These are phyloP conservation scores for Pythium brassicae DNA, from an alignment of 352 stramenopile species.

Conservation along the genomic window DNA sequence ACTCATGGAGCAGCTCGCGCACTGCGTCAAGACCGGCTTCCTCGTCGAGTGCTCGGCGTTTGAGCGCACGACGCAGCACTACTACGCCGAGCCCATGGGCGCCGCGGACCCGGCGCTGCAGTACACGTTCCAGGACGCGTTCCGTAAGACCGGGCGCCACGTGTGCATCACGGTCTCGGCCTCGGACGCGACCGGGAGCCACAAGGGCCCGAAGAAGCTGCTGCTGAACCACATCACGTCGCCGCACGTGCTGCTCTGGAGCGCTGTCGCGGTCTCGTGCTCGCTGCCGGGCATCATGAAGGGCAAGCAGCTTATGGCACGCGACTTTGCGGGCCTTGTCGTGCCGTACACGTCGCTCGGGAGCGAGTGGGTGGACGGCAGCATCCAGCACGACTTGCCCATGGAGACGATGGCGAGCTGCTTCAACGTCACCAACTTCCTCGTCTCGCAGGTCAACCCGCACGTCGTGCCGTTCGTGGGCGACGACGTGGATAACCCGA, in stretches of 20 bases:
- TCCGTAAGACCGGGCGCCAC: constrained; percentile 88
- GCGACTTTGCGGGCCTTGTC: constrained; percentile 77
- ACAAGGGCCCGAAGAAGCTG: constrained; percentile 75
- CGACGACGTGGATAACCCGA: constrained; percentile 79
- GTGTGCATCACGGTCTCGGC: constrained; percentile 94
- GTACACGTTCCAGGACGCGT: constrained; percentile 94
- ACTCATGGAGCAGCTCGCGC: constrained; percentile 76
- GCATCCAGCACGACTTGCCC: constrained; percentile 87
- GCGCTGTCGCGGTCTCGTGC: constrained; percentile 88
- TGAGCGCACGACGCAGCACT: constrained; percentile 88
- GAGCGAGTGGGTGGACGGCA: constrained; percentile 92
- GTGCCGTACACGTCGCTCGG: constrained; percentile 89
- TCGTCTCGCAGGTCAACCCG: constrained; percentile 88
- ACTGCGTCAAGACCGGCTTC: constrained; percentile 87
- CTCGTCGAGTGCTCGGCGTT: constrained; percentile 83
- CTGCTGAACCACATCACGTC: constrained; percentile 93
- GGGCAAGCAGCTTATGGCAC: constrained; percentile 75
- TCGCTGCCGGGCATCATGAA: constrained; percentile 92
- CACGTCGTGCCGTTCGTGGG: constrained; percentile 91
- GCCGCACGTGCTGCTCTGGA: constrained; percentile 89
- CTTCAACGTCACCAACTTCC: constrained; percentile 94
- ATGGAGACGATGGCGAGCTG: constrained; percentile 93
- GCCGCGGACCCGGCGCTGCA: constrained; percentile 39
- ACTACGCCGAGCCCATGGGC: constrained; percentile 79
- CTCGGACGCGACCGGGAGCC: constrained; percentile 78